Conservation (phyloP, 164 flowering plant genomes). For the Hamamelis virginiana region DNA sequence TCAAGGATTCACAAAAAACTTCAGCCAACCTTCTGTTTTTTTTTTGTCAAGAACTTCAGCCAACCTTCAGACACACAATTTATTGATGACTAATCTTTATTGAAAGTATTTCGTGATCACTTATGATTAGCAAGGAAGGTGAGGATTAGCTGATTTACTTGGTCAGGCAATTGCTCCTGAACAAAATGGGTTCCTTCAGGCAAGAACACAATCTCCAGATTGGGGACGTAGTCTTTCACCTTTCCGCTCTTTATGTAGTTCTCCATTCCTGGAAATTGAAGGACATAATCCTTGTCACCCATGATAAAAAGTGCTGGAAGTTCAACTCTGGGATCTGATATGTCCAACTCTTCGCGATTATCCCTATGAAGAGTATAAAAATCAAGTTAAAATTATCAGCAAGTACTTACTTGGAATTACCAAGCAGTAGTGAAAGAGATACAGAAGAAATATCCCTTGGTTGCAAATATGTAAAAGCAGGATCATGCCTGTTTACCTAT, state of each 20-base stretch:
- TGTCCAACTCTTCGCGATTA: conserved; percentile 2
- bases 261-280: conserved; percentile 50
- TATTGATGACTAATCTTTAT: too few species aligned
- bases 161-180: conserved; percentile 52
- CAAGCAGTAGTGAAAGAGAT: too few species aligned
- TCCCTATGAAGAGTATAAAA: conserved; percentile 12
- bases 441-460: too few species aligned
- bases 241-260: conserved; percentile 36
- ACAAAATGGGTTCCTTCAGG: conserved; percentile 51
- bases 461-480: too few species aligned
- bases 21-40: too few species aligned
- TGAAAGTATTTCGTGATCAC: not conserved
- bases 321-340: conserved; percentile 30
- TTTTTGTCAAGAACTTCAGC: too few species aligned
- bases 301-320: conserved; percentile 42
- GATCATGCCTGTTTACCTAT: conserved; percentile 28
- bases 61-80: too few species aligned
- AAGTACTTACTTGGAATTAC: too few species aligned
- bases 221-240: conserved; percentile 40
- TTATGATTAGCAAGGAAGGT: conserved; percentile 28
- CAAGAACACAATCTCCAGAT: conserved; percentile 36
- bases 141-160: conserved; percentile 36
- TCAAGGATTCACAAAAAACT: too few species aligned
- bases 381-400: not conserved
- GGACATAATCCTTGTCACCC: conserved; percentile 45